Percentiles rank a stretch among this genome's conserved stretches.
phyloP scores from a whole-genome alignment of 148 eudicot genomes.

The Heliosperma pusillum region DNA sequence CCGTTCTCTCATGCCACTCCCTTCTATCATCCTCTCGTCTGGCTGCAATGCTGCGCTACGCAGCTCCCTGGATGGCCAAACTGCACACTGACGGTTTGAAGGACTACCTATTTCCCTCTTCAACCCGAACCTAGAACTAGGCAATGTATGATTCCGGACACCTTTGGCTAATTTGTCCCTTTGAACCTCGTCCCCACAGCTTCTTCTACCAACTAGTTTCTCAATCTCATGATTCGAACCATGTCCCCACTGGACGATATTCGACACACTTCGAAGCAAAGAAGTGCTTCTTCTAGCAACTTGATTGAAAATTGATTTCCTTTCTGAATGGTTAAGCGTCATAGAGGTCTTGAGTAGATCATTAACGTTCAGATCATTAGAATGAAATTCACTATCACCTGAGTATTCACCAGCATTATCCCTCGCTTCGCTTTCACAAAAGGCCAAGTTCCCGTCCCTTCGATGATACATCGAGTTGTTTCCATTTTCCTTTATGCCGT shows the following conservation, averaged over 20 bases:
- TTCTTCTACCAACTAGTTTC: not conserved
- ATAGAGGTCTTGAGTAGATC: constrained; percentile 34
- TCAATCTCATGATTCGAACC: constrained; percentile 22
- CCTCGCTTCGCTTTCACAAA: constrained; percentile 33
- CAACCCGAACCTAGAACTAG: constrained; percentile 32
- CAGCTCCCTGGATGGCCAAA: constrained; percentile 41
- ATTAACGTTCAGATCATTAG: constrained; percentile 50
- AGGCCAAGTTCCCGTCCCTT: constrained; percentile 33
- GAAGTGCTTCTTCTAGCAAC: constrained; percentile 52
- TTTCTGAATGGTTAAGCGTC: constrained; percentile 27
- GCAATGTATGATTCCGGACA: constrained; percentile 5
- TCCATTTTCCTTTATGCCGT: constrained; percentile 38
- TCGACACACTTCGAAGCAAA: constrained; percentile 54
- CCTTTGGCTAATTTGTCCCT: constrained; percentile 8
- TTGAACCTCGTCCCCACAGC: constrained; percentile 2
- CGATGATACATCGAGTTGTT: constrained; percentile 25
- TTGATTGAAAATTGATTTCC: constrained; percentile 41
- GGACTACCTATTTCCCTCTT: constrained; percentile 37
- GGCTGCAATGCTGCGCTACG: constrained; percentile 19
- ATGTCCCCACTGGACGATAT: constrained; percentile 53
- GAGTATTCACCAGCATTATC: constrained; percentile 49
- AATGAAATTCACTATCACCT: constrained; percentile 66
- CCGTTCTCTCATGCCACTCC: constrained; percentile 16
- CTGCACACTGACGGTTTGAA: constrained; percentile 33
- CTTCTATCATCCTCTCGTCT: constrained; percentile 25